Evolutionary conservation across 345 rosid species (phyloP).

Genomic region (Citrus hindsii): DNA sequence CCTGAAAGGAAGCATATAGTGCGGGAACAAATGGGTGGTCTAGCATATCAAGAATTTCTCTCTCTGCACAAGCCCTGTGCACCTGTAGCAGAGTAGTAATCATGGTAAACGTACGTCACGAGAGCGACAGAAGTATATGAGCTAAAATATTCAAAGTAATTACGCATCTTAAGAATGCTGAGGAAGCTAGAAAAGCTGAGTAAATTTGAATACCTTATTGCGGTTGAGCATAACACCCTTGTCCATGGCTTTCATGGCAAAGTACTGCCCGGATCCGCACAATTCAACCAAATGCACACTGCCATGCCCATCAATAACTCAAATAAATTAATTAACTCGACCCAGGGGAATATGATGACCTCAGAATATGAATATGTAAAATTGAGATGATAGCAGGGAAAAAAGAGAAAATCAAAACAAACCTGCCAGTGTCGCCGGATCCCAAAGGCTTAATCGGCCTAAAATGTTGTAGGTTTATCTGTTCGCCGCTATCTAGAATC

Average conservation of each 20-base stretch:
- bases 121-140: background rate
- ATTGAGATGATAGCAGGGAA: background rate
- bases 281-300: slow-evolving; percentile 95
- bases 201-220: slow-evolving; percentile 59
- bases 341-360: too few relatives aligned
- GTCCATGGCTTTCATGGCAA: slow-evolving; percentile 99
- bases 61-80: slow-evolving; percentile 96
- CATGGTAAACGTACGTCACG: background rate
- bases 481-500: slow-evolving; percentile 66
- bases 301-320: slow-evolving; percentile 18
- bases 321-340: background rate
- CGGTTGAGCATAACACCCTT: slow-evolving; percentile 86
- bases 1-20: slow-evolving; percentile 97
- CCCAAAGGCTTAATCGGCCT: slow-evolving; percentile 87
- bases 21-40: slow-evolving; percentile 99
- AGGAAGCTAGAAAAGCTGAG: too few relatives aligned
- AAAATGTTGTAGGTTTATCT: slow-evolving; percentile 74
- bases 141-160: background rate
- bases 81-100: slow-evolving; percentile 44
- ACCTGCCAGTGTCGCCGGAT: slow-evolving; percentile 99
- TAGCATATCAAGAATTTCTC: slow-evolving; percentile 89
- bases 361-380: background rate
- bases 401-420: background rate
- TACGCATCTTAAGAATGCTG: background rate
- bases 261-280: slow-evolving; percentile 59